phyloP scores from a whole-genome alignment of 2,329 filamentous ascomycete species.

The Scedosporium boydii region DNA sequence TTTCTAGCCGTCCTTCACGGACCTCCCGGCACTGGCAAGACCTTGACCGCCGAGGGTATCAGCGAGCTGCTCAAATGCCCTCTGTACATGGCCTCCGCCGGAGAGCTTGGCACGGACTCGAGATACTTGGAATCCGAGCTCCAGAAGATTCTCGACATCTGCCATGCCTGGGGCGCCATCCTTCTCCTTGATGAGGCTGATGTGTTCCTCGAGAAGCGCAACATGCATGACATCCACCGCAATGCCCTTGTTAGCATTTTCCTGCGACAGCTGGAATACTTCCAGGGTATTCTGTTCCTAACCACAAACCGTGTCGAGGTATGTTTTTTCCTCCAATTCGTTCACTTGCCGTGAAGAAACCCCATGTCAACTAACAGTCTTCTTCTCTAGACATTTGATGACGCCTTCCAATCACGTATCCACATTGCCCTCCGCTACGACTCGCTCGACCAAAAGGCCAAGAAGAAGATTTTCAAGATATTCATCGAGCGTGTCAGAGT shows the following conservation, averaged over 20 bases:
- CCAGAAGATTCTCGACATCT: constrained; percentile 53
- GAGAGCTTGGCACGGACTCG: constrained; percentile 73
- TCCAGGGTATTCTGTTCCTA: constrained; percentile 30
- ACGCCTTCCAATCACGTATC: constrained; percentile 81
- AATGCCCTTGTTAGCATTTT: constrained; percentile 24
- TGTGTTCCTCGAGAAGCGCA: constrained; percentile 13
- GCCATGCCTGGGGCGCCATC: constrained; percentile 16
- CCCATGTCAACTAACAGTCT: not conserved
- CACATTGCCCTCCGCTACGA: constrained; percentile 79
- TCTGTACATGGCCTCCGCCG: constrained; percentile 73
- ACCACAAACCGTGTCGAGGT: constrained; percentile 33
- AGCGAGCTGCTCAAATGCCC: constrained; percentile 74
- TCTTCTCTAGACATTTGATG: constrained; percentile 62
- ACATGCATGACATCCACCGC: constrained; percentile 13
- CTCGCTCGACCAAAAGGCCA: constrained; percentile 60
- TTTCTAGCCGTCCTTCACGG: constrained; percentile 56
- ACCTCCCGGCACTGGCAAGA: constrained; percentile 37
- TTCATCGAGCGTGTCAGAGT: constrained; percentile 66
- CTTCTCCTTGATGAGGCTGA: constrained; percentile 15
- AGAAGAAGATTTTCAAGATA: constrained; percentile 72
- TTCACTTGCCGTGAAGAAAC: not conserved
- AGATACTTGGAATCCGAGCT: constrained; percentile 65
- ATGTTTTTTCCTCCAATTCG: not conserved
- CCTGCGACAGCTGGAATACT: constrained; percentile 30
- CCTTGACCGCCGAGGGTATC: constrained; percentile 47